These are phyloP conservation scores for Paramecium pentaurelia DNA, from an alignment of 73 alveolate genomes.

Conservation along the genomic window DNA sequence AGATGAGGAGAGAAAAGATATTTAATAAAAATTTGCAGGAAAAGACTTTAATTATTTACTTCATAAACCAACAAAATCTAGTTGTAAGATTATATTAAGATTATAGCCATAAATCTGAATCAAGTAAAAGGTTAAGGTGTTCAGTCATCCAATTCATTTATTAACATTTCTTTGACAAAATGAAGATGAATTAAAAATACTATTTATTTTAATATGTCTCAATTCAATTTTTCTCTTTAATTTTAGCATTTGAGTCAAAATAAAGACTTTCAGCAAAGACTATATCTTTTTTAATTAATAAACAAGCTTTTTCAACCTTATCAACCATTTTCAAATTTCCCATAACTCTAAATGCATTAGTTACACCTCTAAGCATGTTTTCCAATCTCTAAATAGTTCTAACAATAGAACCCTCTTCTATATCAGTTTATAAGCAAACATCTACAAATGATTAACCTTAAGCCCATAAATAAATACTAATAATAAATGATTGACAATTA, in stretches of 20 bases:
- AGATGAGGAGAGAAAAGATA: not conserved
- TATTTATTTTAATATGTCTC: not conserved
- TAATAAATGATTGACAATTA: not conserved
- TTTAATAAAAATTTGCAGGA: not conserved
- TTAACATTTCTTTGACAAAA: not conserved
- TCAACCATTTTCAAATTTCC: constrained; percentile 66
- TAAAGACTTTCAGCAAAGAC: constrained; percentile 78
- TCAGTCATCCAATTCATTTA: not conserved
- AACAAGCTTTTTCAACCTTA: constrained; percentile 65
- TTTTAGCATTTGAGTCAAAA: constrained; percentile 42
- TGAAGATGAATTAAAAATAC: not conserved
- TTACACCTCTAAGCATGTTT: constrained; percentile 60
- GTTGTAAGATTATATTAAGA: not conserved
- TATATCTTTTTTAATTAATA: constrained; percentile 75
- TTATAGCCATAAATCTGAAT: not conserved
- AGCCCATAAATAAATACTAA: constrained; percentile 75
- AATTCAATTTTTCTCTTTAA: not conserved
- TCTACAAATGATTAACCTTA: constrained; percentile 68
- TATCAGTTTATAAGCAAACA: constrained; percentile 42
- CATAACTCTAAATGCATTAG: constrained; percentile 61
- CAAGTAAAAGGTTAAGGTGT: not conserved
- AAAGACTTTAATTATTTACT: not conserved
- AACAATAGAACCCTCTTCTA: constrained; percentile 77
- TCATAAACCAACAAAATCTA: not conserved
- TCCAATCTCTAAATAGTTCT: constrained; percentile 67